Base-by-base conservation (phyloP, 306 rosid genomes). In the Glycine tomentella region DNA sequence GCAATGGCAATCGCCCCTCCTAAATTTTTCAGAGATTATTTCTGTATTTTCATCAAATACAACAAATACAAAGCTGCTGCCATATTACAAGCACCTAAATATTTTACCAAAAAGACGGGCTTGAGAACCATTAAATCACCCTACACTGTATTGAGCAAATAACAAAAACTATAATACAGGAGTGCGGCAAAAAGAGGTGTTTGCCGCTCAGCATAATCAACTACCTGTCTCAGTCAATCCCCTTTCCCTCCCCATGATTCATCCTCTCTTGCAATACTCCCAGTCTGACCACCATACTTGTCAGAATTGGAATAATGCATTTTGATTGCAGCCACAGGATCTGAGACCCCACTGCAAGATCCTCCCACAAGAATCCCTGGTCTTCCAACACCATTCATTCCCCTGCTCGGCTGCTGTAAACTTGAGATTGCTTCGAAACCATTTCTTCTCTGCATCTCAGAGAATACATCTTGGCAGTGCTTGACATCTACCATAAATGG, bases 321-420 rank as follows among this genome's bases (percentile, higher is more conserved):
- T 84, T 91, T 96, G 55, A 92, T 89, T 46, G 99, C 99, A 33
- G 97, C 97, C 89, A 93, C 97, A 0, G 97, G 91, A 86, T 96
- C 99, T 0, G 97, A 88, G 72, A 92, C 94, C 31, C 93, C 91
- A 3, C 86, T 81, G 86, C 95, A 88, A 1, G 92, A 81, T 34
- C 93, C 94, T 61, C 94, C 95, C 65, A 90, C 84, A 15, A 90
- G 74, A 83, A 93, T 86, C 63, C 93, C 94, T 11, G 95, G 89
- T 82, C 95, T 91, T 10, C 92, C 94, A 44, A 88, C 85, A 0
- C 96, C 92, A 68, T 87, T 92, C 92, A 93, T 77, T 84, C 97
- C 99, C 36, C 88, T 88, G 49, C 94, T 91, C 81, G 87, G 99
- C 71, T 90, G 93, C 90, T 89, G 99, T 76, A 90, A 77, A 85